Evolutionary conservation across 495 filamentous ascomycete genomes (phyloP).

Genomic region (Platismatia glauca): DNA sequence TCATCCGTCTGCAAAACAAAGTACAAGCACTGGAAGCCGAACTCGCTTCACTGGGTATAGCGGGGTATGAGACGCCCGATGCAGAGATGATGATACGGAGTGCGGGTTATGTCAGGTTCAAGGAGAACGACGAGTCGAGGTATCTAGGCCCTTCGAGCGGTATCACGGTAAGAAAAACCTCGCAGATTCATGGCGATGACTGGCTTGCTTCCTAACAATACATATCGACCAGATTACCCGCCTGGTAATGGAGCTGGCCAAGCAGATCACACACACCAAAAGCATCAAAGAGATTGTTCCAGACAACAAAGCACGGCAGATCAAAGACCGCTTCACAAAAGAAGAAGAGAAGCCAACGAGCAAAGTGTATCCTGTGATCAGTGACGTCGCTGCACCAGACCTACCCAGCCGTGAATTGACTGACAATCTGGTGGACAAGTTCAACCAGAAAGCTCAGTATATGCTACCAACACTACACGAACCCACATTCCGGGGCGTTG

Average conservation of each 20-base stretch:
- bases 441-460: constrained; percentile 75
- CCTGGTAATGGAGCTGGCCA: constrained; percentile 89
- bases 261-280: constrained; percentile 72
- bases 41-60: constrained; percentile 49
- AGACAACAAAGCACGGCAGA: constrained; percentile 50
- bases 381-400: constrained; percentile 57
- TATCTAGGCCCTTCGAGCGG: constrained; percentile 89
- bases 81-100: constrained; percentile 74
- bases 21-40: constrained; percentile 71
- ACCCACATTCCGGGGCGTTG: constrained; percentile 61
- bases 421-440: constrained; percentile 68
- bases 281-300: constrained; percentile 84
- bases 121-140: constrained; percentile 72
- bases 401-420: constrained; percentile 59
- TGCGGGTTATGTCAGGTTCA: constrained; percentile 70
- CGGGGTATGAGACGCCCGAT: constrained; percentile 59
- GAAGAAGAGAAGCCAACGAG: constrained; percentile 54
- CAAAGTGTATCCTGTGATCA: constrained; percentile 70
- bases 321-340: constrained; percentile 46
- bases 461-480: constrained; percentile 82
- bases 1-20: constrained; percentile 75
- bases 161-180: constrained; percentile 78
- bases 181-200: not conserved
- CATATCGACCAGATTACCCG: constrained; percentile 66
- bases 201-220: not conserved